A percentile compares a stretch with the other conserved stretches of the same genome.
Conservation (phyloP, 345 rosid species). For the Hibiscus tridactylites region DNA sequence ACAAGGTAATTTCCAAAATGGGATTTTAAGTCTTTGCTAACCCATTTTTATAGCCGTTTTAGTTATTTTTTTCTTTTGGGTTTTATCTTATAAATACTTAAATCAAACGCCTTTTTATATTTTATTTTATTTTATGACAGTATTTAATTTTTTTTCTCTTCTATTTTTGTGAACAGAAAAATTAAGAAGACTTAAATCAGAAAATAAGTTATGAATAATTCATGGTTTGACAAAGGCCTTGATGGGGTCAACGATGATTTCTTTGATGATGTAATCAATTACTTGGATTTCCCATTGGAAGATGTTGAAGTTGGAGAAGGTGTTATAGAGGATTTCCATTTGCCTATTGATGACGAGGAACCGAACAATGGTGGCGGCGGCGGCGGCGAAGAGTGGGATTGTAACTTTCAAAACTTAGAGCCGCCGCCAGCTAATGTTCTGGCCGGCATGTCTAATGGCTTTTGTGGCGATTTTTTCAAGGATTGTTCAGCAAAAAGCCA, state of each 20-base stretch:
- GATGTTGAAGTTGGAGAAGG: conserved; percentile 30
- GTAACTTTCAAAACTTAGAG: conserved; percentile 50
- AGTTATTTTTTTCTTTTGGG: not conserved
- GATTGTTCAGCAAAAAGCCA: conserved; percentile 13
- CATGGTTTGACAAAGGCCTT: conserved; percentile 53
- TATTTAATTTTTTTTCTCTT: not conserved
- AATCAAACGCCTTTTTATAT: not conserved
- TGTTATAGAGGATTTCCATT: not conserved
- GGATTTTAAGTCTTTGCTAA: not conserved
- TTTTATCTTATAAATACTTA: not conserved
- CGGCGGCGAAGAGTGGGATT: conserved; percentile 51
- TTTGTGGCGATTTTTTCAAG: conserved; percentile 20
- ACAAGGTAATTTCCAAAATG: not conserved
- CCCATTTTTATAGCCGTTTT: not conserved
- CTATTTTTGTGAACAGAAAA: conserved; percentile 12
- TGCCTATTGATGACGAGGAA: conserved; percentile 5
- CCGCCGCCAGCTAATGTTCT: conserved; percentile 55
- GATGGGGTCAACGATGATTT: conserved; percentile 52
- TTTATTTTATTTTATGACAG: not conserved
- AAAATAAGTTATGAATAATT: conserved; percentile 23
- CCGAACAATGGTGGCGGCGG: not conserved
- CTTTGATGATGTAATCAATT: conserved; percentile 46
- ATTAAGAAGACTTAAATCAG: not conserved
- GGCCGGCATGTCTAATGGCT: conserved; percentile 33
- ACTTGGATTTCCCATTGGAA: conserved; percentile 54